Evolutionary conservation across 2,329 filamentous ascomycete species (phyloP).

Genomic region (Penicillium sp.): DNA sequence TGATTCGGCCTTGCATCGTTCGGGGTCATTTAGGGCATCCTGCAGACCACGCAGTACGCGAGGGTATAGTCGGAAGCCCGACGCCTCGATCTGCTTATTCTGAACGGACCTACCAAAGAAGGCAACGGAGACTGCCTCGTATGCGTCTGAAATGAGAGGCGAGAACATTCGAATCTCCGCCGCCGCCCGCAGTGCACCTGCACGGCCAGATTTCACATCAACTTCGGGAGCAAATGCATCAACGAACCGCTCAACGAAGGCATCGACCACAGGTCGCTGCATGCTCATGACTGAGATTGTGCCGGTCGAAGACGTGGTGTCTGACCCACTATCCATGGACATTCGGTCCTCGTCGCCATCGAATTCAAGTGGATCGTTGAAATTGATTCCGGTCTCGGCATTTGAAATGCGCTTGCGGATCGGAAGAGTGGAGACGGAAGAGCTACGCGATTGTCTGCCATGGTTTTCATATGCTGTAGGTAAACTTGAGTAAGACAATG

Average conservation of each 20-base stretch:
- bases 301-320: conserved; percentile 22
- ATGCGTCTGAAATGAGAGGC: conserved; percentile 35
- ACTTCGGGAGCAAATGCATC: conserved; percentile 41
- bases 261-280: conserved; percentile 29
- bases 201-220: conserved; percentile 31
- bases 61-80: conserved; percentile 34
- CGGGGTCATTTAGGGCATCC: conserved; percentile 34
- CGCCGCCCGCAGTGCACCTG: conserved; percentile 35
- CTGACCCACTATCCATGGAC: conserved; percentile 23
- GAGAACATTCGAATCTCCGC: conserved; percentile 41
- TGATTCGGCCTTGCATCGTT: conserved; percentile 36
- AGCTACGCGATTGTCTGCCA: conserved; percentile 5
- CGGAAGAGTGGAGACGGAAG: conserved; percentile 6
- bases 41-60: conserved; percentile 36
- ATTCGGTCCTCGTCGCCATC: conserved; percentile 10
- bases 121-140: conserved; percentile 37
- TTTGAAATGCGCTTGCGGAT: conserved; percentile 6
- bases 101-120: conserved; percentile 38
- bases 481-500: not conserved
- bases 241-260: conserved; percentile 38
- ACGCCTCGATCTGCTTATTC: conserved; percentile 32
- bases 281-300: conserved; percentile 21
- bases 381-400: conserved; percentile 5
- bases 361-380: conserved; percentile 13
- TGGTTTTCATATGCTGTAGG: conserved; percentile 18